Percentiles rank a stretch among this genome's conserved stretches.
Conservation (phyloP, 257 asterid genomes). For the Petrea volubilis region DNA sequence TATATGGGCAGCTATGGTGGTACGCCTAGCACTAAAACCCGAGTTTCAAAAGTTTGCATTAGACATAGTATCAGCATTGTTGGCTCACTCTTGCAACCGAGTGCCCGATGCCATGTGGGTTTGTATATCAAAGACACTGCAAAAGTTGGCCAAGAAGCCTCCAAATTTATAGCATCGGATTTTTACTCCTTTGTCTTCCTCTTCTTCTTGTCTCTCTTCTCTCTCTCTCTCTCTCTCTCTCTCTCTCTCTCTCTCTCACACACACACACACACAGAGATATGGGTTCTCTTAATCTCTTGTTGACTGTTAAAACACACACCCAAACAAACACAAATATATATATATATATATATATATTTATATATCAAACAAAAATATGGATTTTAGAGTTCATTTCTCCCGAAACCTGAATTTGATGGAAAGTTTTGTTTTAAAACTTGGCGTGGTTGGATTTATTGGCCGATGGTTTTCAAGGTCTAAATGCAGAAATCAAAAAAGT, state of each 20-base stretch:
- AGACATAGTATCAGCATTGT: constrained; percentile 53
- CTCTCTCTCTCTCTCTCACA: constrained; percentile 4
- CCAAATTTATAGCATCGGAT: constrained; percentile 21
- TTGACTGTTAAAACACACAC: too few relatives aligned
- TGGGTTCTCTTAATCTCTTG: too few relatives aligned
- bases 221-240: background rate
- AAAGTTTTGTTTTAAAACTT: too few relatives aligned
- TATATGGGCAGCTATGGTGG: constrained; percentile 75
- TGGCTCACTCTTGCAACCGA: constrained; percentile 44
- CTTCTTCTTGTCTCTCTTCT: background rate
- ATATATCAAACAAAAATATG: too few relatives aligned
- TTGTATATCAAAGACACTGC: constrained; percentile 60
- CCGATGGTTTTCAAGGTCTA: background rate
- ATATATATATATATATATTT: too few relatives aligned
- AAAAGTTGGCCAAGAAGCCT: constrained; percentile 28
- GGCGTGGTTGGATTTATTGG: background rate
- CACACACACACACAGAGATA: background rate
- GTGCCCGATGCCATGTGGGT: constrained; percentile 60
- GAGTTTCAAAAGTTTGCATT: constrained; percentile 72
- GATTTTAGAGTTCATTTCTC: too few relatives aligned
- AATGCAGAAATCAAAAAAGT: background rate
- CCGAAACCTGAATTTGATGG: too few relatives aligned
- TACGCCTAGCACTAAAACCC: constrained; percentile 59
- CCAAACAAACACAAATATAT: too few relatives aligned
- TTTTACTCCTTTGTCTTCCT: background rate